Conservation (phyloP, 192 early-diverging fungal species). For the Backusella morwellensis region DNA sequence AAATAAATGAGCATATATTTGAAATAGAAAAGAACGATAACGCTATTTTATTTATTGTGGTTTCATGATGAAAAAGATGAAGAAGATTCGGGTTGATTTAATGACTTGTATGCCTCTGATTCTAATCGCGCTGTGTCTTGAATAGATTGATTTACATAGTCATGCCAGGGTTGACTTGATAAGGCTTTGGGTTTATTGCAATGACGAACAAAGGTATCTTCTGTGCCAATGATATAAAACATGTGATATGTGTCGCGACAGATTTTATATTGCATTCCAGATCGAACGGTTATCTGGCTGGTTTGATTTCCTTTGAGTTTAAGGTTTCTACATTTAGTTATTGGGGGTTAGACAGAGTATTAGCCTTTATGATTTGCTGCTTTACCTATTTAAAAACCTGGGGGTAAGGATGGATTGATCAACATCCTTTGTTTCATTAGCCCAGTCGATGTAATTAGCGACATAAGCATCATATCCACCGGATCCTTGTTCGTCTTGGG, state of each 20-base stretch:
- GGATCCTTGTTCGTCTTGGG: not conserved
- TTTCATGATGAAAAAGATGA: not conserved
- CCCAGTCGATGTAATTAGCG: constrained; percentile 29
- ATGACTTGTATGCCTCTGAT: constrained; percentile 3
- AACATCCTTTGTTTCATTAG: constrained; percentile 20
- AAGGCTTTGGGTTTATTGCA: not conserved
- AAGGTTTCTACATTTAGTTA: constrained; percentile 9
- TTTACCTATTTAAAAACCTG: constrained; percentile 20
- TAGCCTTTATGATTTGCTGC: not conserved
- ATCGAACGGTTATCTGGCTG: constrained; percentile 57
- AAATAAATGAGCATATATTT: not conserved
- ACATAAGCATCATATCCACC: constrained; percentile 27
- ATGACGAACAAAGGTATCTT: constrained; percentile 57
- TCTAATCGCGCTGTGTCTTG: not conserved
- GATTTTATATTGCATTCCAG: constrained; percentile 94
- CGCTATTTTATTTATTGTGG: not conserved
- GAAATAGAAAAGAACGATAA: not conserved
- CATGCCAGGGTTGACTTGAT: constrained; percentile 29
- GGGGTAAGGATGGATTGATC: constrained; percentile 7
- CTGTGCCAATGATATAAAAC: constrained; percentile 90
- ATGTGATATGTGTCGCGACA: constrained; percentile 97
- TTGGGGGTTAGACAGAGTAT: no score
- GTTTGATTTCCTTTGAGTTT: not conserved
- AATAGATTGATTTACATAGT: constrained; percentile 20
- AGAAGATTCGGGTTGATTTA: not conserved